phyloP scores from a whole-genome alignment of 257 asterid species.

The Lycium barbarum region DNA sequence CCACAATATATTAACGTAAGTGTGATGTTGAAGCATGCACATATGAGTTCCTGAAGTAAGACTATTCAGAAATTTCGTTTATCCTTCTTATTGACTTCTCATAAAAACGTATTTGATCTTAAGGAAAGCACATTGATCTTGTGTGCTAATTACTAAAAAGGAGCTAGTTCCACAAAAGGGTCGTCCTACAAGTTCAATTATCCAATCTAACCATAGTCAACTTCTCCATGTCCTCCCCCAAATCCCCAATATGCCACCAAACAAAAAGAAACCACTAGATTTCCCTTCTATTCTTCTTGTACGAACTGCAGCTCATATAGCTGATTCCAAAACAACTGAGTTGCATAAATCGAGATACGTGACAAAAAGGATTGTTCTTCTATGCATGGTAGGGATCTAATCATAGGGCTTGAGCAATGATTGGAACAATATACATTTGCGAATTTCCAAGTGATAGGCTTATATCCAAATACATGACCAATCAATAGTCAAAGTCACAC shows the following conservation, averaged over 20 bases:
- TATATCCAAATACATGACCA: not conserved
- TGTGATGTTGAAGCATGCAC: not conserved
- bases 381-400: not conserved
- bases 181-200: not conserved
- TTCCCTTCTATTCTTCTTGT: not conserved
- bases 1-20: not conserved
- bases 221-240: not conserved
- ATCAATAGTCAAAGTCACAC: not conserved
- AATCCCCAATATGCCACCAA: not conserved
- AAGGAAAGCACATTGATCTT: not conserved
- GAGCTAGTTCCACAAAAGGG: not conserved
- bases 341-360: not conserved
- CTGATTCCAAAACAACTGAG: not conserved
- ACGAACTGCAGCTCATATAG: not conserved
- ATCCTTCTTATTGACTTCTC: not conserved
- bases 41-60: constrained; percentile 16
- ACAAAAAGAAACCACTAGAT: not conserved
- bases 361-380: not conserved
- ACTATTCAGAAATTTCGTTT: not conserved
- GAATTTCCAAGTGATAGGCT: not conserved
- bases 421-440: not conserved
- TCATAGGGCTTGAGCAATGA: not conserved
- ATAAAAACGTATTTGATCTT: not conserved
- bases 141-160: not conserved
- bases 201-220: not conserved